Conservation (phyloP, 306 rosid genomes). For the Pueraria montana region DNA sequence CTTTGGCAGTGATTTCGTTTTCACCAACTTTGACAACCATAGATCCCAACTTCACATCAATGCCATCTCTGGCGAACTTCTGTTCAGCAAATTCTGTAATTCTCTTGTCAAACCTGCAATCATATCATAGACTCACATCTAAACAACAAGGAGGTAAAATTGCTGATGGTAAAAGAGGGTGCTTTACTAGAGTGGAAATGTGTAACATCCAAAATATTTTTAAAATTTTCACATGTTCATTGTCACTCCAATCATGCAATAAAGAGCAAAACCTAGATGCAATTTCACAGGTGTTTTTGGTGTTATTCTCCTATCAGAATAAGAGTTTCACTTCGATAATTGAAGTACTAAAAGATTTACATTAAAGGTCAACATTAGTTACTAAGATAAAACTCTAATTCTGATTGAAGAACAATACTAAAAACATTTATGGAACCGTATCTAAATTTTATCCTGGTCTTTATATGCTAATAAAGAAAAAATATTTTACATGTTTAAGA, state of each 20-base stretch:
- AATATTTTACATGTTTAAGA: slow-evolving; percentile 76
- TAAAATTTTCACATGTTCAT: not conserved
- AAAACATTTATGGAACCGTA: not conserved
- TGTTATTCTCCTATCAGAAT: not conserved
- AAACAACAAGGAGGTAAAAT: not conserved
- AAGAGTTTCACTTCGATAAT: not conserved
- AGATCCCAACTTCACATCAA: slow-evolving; percentile 86
- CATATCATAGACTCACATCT: not conserved
- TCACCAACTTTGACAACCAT: slow-evolving; percentile 88
- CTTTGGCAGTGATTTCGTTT: slow-evolving; percentile 81
- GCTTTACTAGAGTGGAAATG: slow-evolving; percentile 1
- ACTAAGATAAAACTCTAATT: not conserved
- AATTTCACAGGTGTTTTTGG: not conserved
- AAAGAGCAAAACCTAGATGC: not conserved
- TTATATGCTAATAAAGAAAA: not conserved
- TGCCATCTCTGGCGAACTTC: slow-evolving; percentile 83
- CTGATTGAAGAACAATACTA: not conserved
- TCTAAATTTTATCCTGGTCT: not conserved
- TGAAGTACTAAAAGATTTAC: not conserved
- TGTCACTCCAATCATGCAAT: not conserved
- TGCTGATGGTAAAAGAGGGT: not conserved
- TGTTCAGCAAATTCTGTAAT: slow-evolving; percentile 92
- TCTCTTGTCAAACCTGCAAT: slow-evolving; percentile 91
- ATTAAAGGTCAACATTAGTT: not conserved
- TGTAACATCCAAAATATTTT: not conserved